Evolutionary conservation across 2,329 filamentous ascomycete species (phyloP), one percentile per base, ranked within the genome.

Genomic region (Penicillium sp.): DNA sequence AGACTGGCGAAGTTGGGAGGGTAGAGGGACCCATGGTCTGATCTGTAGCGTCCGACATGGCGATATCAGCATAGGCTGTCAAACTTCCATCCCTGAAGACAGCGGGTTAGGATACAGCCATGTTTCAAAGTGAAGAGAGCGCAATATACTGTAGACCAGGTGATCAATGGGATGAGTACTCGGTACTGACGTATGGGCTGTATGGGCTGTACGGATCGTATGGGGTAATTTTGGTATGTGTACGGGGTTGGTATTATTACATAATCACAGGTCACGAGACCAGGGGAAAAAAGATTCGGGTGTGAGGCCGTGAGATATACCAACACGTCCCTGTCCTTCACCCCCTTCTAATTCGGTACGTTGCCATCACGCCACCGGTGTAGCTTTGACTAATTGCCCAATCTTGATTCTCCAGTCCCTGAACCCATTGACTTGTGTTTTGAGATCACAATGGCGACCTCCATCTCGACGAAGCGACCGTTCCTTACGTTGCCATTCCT

Each of bases 401-500:
- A 8, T 38, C 43, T 16, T 41, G 29, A 22, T 34, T 42, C 5
- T 47, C 9, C 9, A 45, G 47, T 18, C 4, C 27, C 24, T 36
- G 43, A 16, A 34, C 50, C 45, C 45, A 53, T 57, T 58, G 52
- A 44, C 44, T 24, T 16, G 41, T 51, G 36, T 40, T 57, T 43
- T 43, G 29, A 27, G 34, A 58, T 39, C 32, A 34, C 29, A 48
- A 70, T 73, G 70, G 67, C 70, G 14, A 65, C 67, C 51, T 64
- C 61, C 45, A 48, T 70, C 50, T 53, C 65, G 47, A 59, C 68
- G 14, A 71, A 68, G 58, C 68, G 74, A 61, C 68, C 72, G 7
- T 65, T 72, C 32, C 46, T 72, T 34, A 63, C 66, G 27, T 57
- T 77, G 42, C 70, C 72, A 5, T 77, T 76, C 51, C 67, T 76